phyloP scores from a whole-genome alignment of 352 stramenopile species.

The Globisporangium sylvaticum region DNA sequence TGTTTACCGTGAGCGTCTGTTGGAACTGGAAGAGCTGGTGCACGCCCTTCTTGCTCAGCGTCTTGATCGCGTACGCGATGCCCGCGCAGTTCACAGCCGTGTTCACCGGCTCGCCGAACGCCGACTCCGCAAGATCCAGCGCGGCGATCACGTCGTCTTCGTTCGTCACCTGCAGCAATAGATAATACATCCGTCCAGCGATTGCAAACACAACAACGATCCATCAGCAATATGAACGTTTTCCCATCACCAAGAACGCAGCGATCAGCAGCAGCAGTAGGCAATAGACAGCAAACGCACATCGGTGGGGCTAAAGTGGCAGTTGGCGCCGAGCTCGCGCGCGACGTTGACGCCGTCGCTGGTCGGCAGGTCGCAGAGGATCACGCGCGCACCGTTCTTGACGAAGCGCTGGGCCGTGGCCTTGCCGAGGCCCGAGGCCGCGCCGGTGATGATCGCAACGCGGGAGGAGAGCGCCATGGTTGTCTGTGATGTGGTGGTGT shows the following conservation, averaged over 20 bases:
- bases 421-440: slow-evolving; percentile 90
- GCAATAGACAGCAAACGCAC: slow-evolving; percentile 25
- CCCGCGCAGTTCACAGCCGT: slow-evolving; percentile 95
- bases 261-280: neutral
- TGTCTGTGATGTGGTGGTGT: neutral
- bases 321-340: slow-evolving; percentile 68
- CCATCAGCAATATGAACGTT: neutral
- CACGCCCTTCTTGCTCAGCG: slow-evolving; percentile 88
- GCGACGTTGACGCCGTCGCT: slow-evolving; percentile 79
- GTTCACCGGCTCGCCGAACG: slow-evolving; percentile 92
- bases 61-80: slow-evolving; percentile 91
- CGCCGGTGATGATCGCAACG: slow-evolving; percentile 91
- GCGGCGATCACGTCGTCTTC: slow-evolving; percentile 87
- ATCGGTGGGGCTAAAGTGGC: slow-evolving; percentile 79
- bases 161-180: slow-evolving; percentile 78
- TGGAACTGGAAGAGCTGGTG: slow-evolving; percentile 93
- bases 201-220: neutral
- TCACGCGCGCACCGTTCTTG: slow-evolving; percentile 85
- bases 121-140: slow-evolving; percentile 88
- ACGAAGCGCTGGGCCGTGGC: slow-evolving; percentile 90
- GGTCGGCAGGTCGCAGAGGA: slow-evolving; percentile 90
- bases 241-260: neutral
- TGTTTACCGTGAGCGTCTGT: slow-evolving; percentile 95
- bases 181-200: neutral
- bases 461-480: slow-evolving; percentile 66